Conservation (phyloP, 805 yeast species). For the Ogataea minuta region DNA sequence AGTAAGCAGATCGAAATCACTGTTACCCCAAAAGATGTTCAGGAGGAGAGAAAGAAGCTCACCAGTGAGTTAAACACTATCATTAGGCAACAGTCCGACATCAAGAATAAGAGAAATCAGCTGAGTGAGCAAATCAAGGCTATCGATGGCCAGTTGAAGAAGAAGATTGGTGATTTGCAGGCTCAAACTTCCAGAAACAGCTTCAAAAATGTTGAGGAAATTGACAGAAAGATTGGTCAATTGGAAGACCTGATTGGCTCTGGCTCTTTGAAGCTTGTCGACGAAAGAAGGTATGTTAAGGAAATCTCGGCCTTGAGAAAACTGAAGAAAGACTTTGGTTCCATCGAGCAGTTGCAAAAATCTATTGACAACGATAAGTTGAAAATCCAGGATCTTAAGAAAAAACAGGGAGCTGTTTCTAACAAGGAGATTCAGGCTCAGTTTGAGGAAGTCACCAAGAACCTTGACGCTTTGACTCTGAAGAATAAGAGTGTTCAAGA, state of each 20-base stretch:
- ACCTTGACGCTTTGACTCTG: conserved; percentile 63
- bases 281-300: conserved; percentile 80
- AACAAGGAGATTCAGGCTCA: conserved; percentile 63
- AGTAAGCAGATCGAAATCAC: conserved; percentile 55
- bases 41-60: conserved; percentile 49
- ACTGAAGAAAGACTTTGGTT: conserved; percentile 72
- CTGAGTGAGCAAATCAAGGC: conserved; percentile 64
- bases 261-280: conserved; percentile 82
- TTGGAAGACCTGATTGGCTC: conserved; percentile 74
- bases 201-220: conserved; percentile 66
- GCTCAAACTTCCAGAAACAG: conserved; percentile 66
- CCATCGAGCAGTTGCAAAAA: conserved; percentile 71
- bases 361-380: conserved; percentile 76
- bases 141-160: conserved; percentile 68
- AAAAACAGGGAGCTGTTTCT: conserved; percentile 54
- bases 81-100: conserved; percentile 38
- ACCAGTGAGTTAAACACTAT: conserved; percentile 45
- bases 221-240: conserved; percentile 59
- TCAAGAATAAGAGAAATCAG: conserved; percentile 33
- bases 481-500: conserved; percentile 60
- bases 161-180: conserved; percentile 72
- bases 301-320: conserved; percentile 84
- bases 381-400: conserved; percentile 73
- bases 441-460: conserved; percentile 66
- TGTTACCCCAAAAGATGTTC: conserved; percentile 46